Evolutionary conservation across 2,329 filamentous ascomycete genomes (phyloP).

Genomic region (Beauveria sp.): DNA sequence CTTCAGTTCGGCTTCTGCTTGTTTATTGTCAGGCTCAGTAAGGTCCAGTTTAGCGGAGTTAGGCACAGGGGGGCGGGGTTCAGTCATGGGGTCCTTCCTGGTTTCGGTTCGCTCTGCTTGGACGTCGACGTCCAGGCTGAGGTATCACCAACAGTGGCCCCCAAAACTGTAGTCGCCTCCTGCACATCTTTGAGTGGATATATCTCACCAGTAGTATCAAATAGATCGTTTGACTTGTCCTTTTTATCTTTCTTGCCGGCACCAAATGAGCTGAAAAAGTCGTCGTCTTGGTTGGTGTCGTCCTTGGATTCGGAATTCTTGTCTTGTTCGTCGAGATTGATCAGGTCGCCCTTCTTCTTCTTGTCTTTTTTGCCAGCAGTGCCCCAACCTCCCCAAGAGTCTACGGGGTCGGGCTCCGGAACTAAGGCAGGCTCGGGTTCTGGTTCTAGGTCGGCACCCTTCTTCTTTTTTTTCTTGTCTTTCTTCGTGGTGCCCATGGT

Average conservation of each 20-base stretch:
- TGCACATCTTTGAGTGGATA: constrained; percentile 39
- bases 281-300: constrained; percentile 34
- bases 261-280: constrained; percentile 50
- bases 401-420: constrained; percentile 13
- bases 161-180: constrained; percentile 35
- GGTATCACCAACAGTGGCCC: constrained; percentile 29
- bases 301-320: constrained; percentile 17
- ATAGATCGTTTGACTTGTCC: constrained; percentile 40
- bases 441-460: constrained; percentile 12
- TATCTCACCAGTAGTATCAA: constrained; percentile 38
- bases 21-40: constrained; percentile 28
- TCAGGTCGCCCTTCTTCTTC: constrained; percentile 27
- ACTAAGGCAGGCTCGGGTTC: constrained; percentile 15
- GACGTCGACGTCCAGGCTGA: constrained; percentile 35
- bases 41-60: constrained; percentile 40
- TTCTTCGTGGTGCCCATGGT: constrained; percentile 15
- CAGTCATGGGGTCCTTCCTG: constrained; percentile 29
- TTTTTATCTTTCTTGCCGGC: constrained; percentile 48
- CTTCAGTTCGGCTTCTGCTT: constrained; percentile 31
- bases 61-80: constrained; percentile 40
- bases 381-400: constrained; percentile 18
- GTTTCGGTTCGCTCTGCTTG: constrained; percentile 37
- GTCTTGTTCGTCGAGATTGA: constrained; percentile 26
- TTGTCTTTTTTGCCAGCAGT: constrained; percentile 12
- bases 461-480: constrained; percentile 28